phyloP scores from a whole-genome alignment of 108 stramenopile genomes.

The Asterionellopsis glacialis region DNA sequence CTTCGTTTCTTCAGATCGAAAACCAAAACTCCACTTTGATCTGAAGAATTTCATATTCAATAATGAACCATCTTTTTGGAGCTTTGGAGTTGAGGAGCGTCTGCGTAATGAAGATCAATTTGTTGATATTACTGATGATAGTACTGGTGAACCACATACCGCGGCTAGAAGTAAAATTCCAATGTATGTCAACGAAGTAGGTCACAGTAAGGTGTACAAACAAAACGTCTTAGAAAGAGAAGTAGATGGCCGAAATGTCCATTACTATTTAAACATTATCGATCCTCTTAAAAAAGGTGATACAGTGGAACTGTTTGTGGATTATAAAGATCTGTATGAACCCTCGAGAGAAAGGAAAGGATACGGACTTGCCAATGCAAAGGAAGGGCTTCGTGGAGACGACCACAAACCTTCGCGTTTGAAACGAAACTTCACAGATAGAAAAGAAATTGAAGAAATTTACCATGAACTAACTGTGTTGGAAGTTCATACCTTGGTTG shows the following conservation, averaged over 20 bases:
- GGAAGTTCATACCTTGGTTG: constrained; percentile 16
- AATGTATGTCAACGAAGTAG: constrained; percentile 82
- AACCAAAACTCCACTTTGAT: constrained; percentile 36
- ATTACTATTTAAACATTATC: constrained; percentile 47
- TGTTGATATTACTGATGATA: constrained; percentile 74
- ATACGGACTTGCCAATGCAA: constrained; percentile 52
- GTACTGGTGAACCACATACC: constrained; percentile 58
- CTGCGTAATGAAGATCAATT: constrained; percentile 28
- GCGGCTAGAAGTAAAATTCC: constrained; percentile 39
- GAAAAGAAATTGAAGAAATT: constrained; percentile 27
- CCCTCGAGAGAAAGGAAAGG: constrained; percentile 62
- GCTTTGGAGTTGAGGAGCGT: constrained; percentile 24
- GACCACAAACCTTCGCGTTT: constrained; percentile 26
- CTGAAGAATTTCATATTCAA: constrained; percentile 57
- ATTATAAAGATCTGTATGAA: constrained; percentile 66
- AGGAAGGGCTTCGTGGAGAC: constrained; percentile 25
- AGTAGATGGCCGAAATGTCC: constrained; percentile 33
- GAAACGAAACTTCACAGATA: constrained; percentile 50
- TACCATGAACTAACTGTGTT: constrained; percentile 21
- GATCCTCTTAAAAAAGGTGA: constrained; percentile 54
- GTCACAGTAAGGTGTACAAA: constrained; percentile 30
- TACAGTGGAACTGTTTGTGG: constrained; percentile 53
- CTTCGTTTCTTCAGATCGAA: constrained; percentile 59
- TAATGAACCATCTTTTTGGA: constrained; percentile 17
- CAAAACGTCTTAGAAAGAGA: constrained; percentile 43